A percentile compares a stretch with the other conserved stretches of the same genome.
These are phyloP conservation scores for Deuterostichococcus epilithicus DNA, from an alignment of 139 green algal species.

Conservation along the genomic window DNA sequence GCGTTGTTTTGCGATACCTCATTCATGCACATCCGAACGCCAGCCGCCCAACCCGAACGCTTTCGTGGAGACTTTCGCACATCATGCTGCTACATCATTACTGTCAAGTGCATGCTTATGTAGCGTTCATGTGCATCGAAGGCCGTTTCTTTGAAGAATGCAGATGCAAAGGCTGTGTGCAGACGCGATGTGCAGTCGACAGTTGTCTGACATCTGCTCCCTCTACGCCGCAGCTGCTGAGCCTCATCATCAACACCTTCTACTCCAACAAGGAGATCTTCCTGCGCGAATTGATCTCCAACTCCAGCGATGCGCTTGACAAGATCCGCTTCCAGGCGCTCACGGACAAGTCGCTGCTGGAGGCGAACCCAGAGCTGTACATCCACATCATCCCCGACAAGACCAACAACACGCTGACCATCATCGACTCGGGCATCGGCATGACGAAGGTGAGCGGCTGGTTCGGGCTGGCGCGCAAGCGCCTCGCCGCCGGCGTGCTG, in stretches of 20 bases:
- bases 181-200: too few species aligned
- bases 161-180: too few species aligned
- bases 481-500: too few species aligned
- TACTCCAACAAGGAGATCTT: conserved; percentile 99
- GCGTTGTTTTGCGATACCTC: too few species aligned
- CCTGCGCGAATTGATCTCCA: conserved; percentile 95
- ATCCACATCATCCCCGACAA: conserved; percentile 98
- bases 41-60: too few species aligned
- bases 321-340: conserved; percentile 97
- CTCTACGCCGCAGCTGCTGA: conserved; percentile 68
- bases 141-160: too few species aligned
- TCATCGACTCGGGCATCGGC: conserved; percentile 93
- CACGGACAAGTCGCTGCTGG: conserved; percentile 96
- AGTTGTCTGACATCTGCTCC: not conserved
- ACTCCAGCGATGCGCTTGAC: conserved; percentile 94
- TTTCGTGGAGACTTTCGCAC: too few species aligned
- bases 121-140: too few species aligned
- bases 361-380: conserved; percentile 71
- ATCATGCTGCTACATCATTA: too few species aligned
- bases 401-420: conserved; percentile 91
- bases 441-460: conserved; percentile 85
- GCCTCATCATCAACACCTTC: conserved; percentile 99
- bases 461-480: not conserved
- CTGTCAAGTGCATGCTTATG: too few species aligned
- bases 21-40: too few species aligned